A percentile compares a stretch with the other conserved stretches of the same genome.
These are phyloP conservation scores for Xylaria sp. DNA, from an alignment of 2,329 filamentous ascomycete species.

Conservation along the genomic window DNA sequence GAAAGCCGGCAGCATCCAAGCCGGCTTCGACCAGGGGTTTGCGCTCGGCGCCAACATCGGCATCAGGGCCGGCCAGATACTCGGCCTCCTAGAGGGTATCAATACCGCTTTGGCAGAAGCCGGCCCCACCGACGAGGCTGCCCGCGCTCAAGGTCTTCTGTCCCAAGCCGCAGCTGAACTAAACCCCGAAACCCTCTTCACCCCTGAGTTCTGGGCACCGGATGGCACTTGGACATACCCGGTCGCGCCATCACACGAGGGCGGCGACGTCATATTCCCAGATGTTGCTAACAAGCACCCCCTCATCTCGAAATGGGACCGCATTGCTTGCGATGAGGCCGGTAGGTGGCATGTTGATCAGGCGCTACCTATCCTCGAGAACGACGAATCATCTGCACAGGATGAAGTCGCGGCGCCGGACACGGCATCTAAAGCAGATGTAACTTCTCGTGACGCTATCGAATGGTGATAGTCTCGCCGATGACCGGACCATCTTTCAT, in stretches of 20 bases:
- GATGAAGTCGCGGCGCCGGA: not conserved
- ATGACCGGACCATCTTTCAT: not conserved
- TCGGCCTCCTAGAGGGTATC: constrained; percentile 82
- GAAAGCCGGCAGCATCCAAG: constrained; percentile 81
- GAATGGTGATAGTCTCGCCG: constrained; percentile 21
- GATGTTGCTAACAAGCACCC: constrained; percentile 76
- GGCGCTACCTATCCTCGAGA: constrained; percentile 29
- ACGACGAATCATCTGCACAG: not conserved
- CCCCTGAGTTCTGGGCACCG: constrained; percentile 70
- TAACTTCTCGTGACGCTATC: constrained; percentile 19
- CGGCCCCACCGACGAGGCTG: constrained; percentile 39
- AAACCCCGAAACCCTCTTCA: constrained; percentile 70
- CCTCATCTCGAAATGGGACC: constrained; percentile 70
- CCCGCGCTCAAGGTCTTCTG: constrained; percentile 51
- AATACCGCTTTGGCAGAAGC: constrained; percentile 56
- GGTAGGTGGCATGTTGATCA: constrained; percentile 48
- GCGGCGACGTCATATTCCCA: constrained; percentile 56
- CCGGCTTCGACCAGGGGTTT: constrained; percentile 92
- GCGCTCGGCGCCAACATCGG: constrained; percentile 84
- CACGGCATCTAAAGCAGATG: not conserved
- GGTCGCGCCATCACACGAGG: constrained; percentile 51
- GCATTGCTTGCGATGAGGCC: constrained; percentile 54
- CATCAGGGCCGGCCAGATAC: constrained; percentile 74
- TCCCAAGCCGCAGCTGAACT: constrained; percentile 67
- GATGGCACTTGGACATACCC: constrained; percentile 78